Base-by-base conservation (phyloP, 805 yeast species). In the Scheffersomyces ergatensis region DNA sequence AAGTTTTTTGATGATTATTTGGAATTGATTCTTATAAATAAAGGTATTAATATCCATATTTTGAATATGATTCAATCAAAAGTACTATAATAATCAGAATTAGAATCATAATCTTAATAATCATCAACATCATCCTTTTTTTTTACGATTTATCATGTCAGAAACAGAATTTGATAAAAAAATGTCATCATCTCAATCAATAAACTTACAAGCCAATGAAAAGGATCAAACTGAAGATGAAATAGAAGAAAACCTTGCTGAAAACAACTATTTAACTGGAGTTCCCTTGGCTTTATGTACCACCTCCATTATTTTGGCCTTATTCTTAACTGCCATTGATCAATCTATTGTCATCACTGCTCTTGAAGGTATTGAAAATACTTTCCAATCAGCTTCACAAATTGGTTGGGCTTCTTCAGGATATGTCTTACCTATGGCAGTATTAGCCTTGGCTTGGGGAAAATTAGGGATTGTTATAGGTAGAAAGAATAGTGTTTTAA, bases 341-440 rank as follows among this genome's bases (percentile, higher is more conserved):
- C 69, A 63, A 44, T 64, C 68, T n/a, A 66, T 65, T 26, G 60
- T 64, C 29, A 52, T 58, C 9, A 60, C 67, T 2, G 47, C 63
- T 18, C 51, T 64, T 34, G 53, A 60, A 4, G 55, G 45, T 2
- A 64, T 65, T 12, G 68, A 68, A 5, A 53, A 57, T 45, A 51
- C 63, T 34, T 66, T 66, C 47, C 36, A 63, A 35, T 55, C 60
- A 3, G 55, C 57, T 33, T 52, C 51, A 43, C 55, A 57, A 41
- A 48, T 65, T 12, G 69, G 65, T 1, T 66, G 70, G 70, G 42
- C 63, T 15, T 35, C 60, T 2, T 53, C 70, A 1, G 69, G 66
- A 1, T 66, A 62, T 34, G 50, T 65, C 23, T 49, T 66, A 31
- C 46, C 65, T 4, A 55, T 57, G 51, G 49, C 63, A 1, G 63